phyloP scores from a whole-genome alignment of 352 stramenopile species.

The Phytopythium montanum region DNA sequence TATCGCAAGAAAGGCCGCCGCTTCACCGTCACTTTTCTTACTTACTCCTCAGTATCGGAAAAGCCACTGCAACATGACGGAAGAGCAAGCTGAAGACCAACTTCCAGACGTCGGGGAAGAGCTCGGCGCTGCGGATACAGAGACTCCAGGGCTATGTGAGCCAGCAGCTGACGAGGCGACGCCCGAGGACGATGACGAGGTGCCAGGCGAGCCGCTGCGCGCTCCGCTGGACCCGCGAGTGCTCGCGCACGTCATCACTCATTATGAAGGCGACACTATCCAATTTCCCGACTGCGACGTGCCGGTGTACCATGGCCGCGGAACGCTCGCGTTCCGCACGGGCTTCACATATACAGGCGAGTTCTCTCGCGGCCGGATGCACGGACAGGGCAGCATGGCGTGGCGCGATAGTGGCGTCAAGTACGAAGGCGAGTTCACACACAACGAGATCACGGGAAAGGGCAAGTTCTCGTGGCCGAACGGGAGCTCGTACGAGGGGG shows the following conservation, averaged over 20 bases:
- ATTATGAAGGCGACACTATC: conserved; percentile 49
- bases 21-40: background rate
- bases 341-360: conserved; percentile 64
- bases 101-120: background rate
- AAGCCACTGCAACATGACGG: background rate
- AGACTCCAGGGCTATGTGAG: background rate
- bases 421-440: conserved; percentile 69
- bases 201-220: background rate
- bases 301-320: conserved; percentile 61
- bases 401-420: conserved; percentile 47
- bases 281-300: conserved; percentile 35
- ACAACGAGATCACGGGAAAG: conserved; percentile 65
- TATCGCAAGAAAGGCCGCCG: background rate
- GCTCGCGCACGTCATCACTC: conserved; percentile 41
- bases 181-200: background rate
- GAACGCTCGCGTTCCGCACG: conserved; percentile 47
- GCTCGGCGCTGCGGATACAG: background rate
- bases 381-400: conserved; percentile 64
- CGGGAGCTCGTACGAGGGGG: conserved; percentile 75
- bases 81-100: background rate
- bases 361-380: conserved; percentile 67
- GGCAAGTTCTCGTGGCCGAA: conserved; percentile 80
- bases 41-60: background rate
- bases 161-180: background rate
- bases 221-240: conserved; percentile 54